These are phyloP conservation scores for Tetrastigma voinierianum DNA, from an alignment of 164 flowering plant genomes.

Conservation along the genomic window DNA sequence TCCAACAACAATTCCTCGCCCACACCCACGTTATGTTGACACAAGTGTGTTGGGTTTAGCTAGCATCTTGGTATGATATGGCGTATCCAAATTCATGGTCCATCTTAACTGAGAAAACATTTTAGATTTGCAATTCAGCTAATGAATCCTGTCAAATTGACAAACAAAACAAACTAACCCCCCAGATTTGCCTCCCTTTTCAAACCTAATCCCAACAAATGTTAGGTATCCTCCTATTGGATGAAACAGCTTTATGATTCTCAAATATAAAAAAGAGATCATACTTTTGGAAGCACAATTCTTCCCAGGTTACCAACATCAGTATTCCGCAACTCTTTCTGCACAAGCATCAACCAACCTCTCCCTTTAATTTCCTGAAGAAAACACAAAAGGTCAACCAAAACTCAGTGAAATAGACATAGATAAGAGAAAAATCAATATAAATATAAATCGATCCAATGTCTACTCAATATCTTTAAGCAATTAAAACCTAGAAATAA, in stretches of 20 bases:
- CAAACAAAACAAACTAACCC: not conserved
- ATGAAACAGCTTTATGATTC: not conserved
- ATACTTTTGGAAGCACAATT: conserved; percentile 35
- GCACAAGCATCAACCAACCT: conserved; percentile 24
- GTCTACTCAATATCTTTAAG: not conserved
- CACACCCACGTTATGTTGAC: too few species aligned
- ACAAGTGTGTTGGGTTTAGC: too few species aligned
- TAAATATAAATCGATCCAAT: not conserved
- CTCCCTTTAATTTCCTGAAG: conserved; percentile 20
- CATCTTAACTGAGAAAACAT: not conserved
- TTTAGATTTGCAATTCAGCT: not conserved
- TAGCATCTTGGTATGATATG: too few species aligned
- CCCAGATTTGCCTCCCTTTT: too few species aligned
- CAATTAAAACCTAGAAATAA: not conserved
- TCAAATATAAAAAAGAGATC: not conserved
- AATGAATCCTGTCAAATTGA: not conserved
- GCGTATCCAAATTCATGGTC: not conserved
- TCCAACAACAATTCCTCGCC: too few species aligned
- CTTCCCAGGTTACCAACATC: conserved; percentile 40
- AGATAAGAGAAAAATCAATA: not conserved
- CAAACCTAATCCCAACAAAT: not conserved
- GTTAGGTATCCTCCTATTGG: not conserved
- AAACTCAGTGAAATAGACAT: not conserved
- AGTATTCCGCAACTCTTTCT: conserved; percentile 33
- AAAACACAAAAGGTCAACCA: conserved; percentile 9